Evolutionary conservation across 2,329 filamentous ascomycete genomes (phyloP).

Genomic region (Tolypocladium capitatum): DNA sequence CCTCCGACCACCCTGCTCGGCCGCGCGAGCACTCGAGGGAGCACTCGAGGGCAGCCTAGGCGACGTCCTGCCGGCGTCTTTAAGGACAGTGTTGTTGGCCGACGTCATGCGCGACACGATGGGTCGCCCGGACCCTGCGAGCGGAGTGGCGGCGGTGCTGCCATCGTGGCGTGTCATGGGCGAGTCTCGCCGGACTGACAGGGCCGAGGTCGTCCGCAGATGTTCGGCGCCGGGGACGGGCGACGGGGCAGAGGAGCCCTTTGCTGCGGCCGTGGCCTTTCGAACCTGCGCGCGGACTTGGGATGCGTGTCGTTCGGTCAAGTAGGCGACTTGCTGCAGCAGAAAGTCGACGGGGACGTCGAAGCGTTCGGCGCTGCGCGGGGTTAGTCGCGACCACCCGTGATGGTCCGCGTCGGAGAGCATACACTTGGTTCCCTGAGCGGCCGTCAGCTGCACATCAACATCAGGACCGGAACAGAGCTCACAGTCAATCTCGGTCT

Average conservation of each 20-base stretch:
- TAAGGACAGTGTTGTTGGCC: conserved; percentile 24
- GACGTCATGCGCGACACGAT: conserved; percentile 35
- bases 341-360: conserved; percentile 80
- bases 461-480: neutral
- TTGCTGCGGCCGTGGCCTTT: conserved; percentile 49
- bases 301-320: conserved; percentile 81
- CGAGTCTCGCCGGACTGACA: conserved; percentile 47
- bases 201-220: conserved; percentile 34
- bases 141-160: conserved; percentile 28
- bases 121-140: conserved; percentile 29
- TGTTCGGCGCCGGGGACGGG: conserved; percentile 39
- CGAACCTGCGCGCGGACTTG: conserved; percentile 86
- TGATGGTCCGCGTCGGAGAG: neutral
- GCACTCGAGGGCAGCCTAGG: conserved; percentile 9
- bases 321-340: conserved; percentile 83
- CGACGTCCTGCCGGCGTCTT: conserved; percentile 21
- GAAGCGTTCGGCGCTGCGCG: conserved; percentile 56
- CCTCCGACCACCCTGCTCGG: conserved; percentile 19
- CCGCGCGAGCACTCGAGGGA: conserved; percentile 6
- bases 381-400: conserved; percentile 10
- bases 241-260: conserved; percentile 43
- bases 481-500: conserved; percentile 78
- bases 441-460: conserved; percentile 7
- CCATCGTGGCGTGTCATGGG: conserved; percentile 35
- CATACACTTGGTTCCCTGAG: conserved; percentile 65